Evolutionary conservation across 2,329 filamentous ascomycete species (phyloP).

Genomic region (Annulohypoxylon truncatum): DNA sequence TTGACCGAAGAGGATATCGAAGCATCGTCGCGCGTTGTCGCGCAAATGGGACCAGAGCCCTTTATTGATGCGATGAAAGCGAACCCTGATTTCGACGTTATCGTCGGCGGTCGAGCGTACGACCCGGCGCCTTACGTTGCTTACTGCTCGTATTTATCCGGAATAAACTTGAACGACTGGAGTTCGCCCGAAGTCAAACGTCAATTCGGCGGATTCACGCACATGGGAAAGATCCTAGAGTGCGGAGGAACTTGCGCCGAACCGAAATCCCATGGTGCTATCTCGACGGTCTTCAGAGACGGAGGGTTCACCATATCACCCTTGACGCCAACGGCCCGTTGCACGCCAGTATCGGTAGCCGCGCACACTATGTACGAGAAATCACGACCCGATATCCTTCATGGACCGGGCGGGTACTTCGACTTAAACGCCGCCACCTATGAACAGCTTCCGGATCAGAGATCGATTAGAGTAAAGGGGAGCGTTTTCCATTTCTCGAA

Average conservation of each 20-base stretch:
- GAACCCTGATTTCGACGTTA: conserved; percentile 53
- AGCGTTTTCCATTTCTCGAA: conserved; percentile 52
- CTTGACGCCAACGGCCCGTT: conserved; percentile 52
- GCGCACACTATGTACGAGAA: conserved; percentile 68
- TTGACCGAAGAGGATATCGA: conserved; percentile 55
- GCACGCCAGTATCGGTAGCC: conserved; percentile 62
- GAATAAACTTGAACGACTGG: conserved; percentile 25
- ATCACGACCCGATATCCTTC: conserved; percentile 60
- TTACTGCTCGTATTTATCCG: conserved; percentile 49
- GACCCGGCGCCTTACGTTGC: conserved; percentile 57
- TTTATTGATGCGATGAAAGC: conserved; percentile 51
- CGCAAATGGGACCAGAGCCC: conserved; percentile 59
- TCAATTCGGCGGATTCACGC: conserved; percentile 53
- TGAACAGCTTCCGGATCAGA: conserved; percentile 54
- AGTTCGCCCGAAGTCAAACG: conserved; percentile 21
- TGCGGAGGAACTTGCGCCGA: conserved; percentile 61
- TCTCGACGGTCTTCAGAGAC: conserved; percentile 55
- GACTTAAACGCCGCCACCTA: conserved; percentile 57
- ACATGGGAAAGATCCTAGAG: conserved; percentile 69
- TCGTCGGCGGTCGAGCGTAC: conserved; percentile 60
- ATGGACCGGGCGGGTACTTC: conserved; percentile 62
- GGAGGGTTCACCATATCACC: conserved; percentile 62
- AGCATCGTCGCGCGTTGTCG: conserved; percentile 52
- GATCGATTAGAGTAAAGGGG: conserved; percentile 55
- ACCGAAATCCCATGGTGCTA: conserved; percentile 58